Evolutionary conservation across 345 rosid genomes (phyloP), one percentile per base, ranked within the genome.

Genomic region (Eucalyptus polyanthemos): DNA sequence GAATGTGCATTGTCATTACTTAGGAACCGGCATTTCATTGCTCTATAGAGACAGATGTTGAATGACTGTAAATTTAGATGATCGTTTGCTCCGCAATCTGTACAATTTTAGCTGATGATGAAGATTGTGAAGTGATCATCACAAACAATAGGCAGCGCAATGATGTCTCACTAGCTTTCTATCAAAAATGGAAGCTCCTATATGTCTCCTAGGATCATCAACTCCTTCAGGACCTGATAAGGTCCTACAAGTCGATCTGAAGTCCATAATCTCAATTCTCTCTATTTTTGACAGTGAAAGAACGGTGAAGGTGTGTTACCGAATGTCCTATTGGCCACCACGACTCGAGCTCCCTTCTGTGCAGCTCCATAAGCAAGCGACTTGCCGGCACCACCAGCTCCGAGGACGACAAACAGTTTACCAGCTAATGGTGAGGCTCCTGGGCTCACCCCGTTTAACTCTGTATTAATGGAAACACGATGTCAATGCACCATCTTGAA

Each of bases 311-410:
- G 44, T 53, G 16, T 34, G 29, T 44, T 87, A 93, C 94, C 94
- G 40, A 90, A 87, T 83, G 94, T 92, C 31, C 94, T 89, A 44
- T 93, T 93, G 62, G 92, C 93, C 44, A 93, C 92, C 8, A 92
- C 93, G 4, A 93, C 93, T 88, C 93, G 91, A 50, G 94, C 93
- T 22, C 94, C 93, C 89, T 92, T 92, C 72, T 92, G 93, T 80
- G 93, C 92, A 65, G 91, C 94, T 87, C 94, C 94, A 89, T 92
- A 93, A 50, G 94, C 93, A 24, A 93, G 92, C 45, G 94, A 91
- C 88, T 92, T 92, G n/a, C 94, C 94, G 2, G 94, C 93, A 45
- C 93, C 93, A 50, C 94, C 93, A 29, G 94, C 94, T 56, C 94
- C 93, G 8, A 93, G 89, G 54, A 93, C 92, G 5, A 93, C 91